Percentiles rank a stretch among this genome's conserved stretches.
Conservation (phyloP, 176 grass and related monocot genomes). For the Bothriochloa decipiens region DNA sequence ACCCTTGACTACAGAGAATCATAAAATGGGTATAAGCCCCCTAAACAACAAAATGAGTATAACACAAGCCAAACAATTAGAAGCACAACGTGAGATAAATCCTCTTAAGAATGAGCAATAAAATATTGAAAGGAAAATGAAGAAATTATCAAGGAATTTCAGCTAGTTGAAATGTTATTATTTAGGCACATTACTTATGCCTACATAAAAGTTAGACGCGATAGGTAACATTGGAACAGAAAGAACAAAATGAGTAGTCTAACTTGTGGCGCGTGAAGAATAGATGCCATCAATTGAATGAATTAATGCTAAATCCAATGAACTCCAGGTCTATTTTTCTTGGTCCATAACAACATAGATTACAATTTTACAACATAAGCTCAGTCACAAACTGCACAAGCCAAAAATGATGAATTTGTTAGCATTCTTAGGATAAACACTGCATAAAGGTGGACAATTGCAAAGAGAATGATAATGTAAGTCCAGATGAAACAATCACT, state of each 20-base stretch:
- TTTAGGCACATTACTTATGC: conserved; percentile 15
- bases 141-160: neutral
- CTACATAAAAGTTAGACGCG: neutral
- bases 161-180: conserved; percentile 29
- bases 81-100: neutral
- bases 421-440: neutral
- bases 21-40: neutral
- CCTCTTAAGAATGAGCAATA: neutral
- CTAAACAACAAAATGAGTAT: neutral
- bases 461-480: neutral
- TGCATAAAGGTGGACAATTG: neutral
- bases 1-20: neutral
- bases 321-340: conserved; percentile 14
- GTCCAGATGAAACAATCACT: neutral
- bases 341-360: neutral
- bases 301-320: conserved; percentile 23
- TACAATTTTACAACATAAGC: conserved; percentile 3
- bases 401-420: conserved; percentile 1
- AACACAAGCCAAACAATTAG: conserved; percentile 9
- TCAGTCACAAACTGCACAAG: neutral
- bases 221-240: neutral
- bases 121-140: neutral
- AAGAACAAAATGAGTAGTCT: conserved; percentile 2
- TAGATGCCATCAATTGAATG: conserved; percentile 17
- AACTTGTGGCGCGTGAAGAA: neutral